A percentile compares a stretch with the other conserved stretches of the same genome.
Evolutionary conservation across 192 early-diverging fungal genomes (phyloP).

Genomic region (Rhizophagus clarus): DNA sequence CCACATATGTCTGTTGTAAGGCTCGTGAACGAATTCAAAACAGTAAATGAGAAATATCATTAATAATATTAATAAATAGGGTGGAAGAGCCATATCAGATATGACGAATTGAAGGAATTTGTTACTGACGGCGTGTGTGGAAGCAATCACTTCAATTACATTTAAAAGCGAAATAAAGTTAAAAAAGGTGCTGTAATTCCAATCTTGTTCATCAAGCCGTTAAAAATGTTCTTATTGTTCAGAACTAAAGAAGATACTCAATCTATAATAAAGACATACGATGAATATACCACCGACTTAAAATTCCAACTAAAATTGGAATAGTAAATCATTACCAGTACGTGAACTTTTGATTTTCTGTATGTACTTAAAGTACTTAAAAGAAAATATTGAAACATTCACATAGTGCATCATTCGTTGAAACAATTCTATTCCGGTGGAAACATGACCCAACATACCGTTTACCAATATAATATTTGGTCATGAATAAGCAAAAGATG

Average conservation of each 20-base stretch:
- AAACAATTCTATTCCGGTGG: too few relatives aligned
- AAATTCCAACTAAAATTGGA: background rate
- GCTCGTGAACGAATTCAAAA: background rate
- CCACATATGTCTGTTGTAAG: too few relatives aligned
- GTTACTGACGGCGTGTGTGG: background rate
- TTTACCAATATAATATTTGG: too few relatives aligned
- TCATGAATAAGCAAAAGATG: too few relatives aligned
- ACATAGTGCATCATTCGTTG: too few relatives aligned
- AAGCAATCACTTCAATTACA: background rate
- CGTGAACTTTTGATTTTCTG: background rate
- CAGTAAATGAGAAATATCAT: background rate
- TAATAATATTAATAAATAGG: background rate
- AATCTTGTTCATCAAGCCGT: background rate
- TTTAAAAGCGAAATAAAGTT: background rate
- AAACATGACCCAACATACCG: too few relatives aligned
- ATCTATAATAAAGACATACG: background rate
- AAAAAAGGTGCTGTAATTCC: background rate
- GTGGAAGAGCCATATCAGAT: background rate
- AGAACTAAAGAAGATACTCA: background rate
- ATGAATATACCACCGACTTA: background rate
- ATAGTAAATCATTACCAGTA: background rate
- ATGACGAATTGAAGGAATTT: background rate
- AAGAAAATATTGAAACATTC: too few relatives aligned
- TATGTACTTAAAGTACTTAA: too few relatives aligned
- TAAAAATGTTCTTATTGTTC: background rate